Base-by-base conservation (phyloP, 129 eudicot genomes). In the Glebionis coronaria region DNA sequence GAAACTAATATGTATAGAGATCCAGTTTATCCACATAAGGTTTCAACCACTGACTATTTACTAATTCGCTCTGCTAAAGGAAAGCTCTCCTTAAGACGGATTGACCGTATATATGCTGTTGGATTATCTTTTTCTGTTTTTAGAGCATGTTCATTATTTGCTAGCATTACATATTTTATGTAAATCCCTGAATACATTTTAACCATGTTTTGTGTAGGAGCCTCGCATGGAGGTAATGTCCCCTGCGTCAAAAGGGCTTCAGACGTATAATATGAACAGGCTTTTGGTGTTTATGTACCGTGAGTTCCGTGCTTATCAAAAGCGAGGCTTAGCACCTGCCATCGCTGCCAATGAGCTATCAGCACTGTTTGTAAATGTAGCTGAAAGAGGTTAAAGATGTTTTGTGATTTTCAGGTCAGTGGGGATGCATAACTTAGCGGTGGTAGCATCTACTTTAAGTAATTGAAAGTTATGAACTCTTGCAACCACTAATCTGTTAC, bases 151-250 rank as follows among this genome's bases (percentile, higher is more conserved):
- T 9, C 44, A 10, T 25, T 28, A 19, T 46, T 4, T 29, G 23
- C 21, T 4, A 46, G 6, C 7, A 46, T 31, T 64, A 21, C 56
- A 13, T 28, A 23, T 25, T 10, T 0, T 46, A 46, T 46, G n/a
- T 46, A 46, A 18, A 25, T 44, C 58, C 47, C 57, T 58, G 56
- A 49, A 65, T 54, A 3, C 64, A 19, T 65, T 80, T 72, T 28
- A 28, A 28, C 31, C 31, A 28, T 1, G 3, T 16, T 35, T 69
- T 72, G 16, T 78, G 71, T 61, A 93, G 98, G 96, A 88, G 81
- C 98, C 98, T 70, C 96, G 86, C 79, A 80, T 88, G 73, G 98
- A 93, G 82, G 96, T 93, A 38, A 86, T 93, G 91, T 78, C 96
- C 18, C 98, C 98, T 56, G 84, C 77, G 23, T 80, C 98, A 12